A percentile compares a stretch with the other conserved stretches of the same genome.
These are phyloP conservation scores for Davidsoniella neocaledoniae DNA, from an alignment of 2,329 filamentous ascomycete species.

Conservation along the genomic window DNA sequence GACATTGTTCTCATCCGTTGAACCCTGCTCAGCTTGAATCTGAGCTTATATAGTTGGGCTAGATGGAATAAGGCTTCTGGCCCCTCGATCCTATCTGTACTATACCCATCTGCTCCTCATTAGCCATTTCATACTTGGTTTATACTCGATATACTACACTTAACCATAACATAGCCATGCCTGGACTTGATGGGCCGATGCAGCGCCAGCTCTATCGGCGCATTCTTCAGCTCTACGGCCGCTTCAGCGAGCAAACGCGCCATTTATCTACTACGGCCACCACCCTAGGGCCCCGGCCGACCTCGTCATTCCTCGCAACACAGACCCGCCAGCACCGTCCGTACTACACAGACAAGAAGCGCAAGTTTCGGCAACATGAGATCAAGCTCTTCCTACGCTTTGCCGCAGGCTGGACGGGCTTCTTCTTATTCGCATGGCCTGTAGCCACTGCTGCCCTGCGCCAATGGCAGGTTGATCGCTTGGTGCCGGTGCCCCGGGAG, in stretches of 20 bases:
- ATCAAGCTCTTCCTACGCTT: slow-evolving; percentile 51
- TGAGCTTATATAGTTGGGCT: too few relatives aligned
- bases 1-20: too few relatives aligned
- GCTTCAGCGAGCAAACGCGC: slow-evolving; percentile 24
- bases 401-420: slow-evolving; percentile 5
- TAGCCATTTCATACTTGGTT: too few relatives aligned
- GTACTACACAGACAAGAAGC: slow-evolving; percentile 64
- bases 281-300: slow-evolving; percentile 23
- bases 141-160: too few relatives aligned
- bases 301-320: slow-evolving; percentile 34
- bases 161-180: too few relatives aligned
- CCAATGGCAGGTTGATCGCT: slow-evolving; percentile 7
- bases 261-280: slow-evolving; percentile 30
- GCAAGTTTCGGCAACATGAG: slow-evolving; percentile 52
- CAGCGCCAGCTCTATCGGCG: slow-evolving; percentile 14
- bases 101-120: too few relatives aligned
- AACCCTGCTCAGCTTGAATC: too few relatives aligned
- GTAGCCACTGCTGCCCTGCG: slow-evolving; percentile 4
- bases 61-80: too few relatives aligned
- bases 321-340: slow-evolving; percentile 36
- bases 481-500: slow-evolving; percentile 10
- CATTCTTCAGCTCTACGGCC: slow-evolving; percentile 13
- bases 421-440: slow-evolving; percentile 4
- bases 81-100: too few relatives aligned
- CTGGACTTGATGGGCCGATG: too few relatives aligned